Evolutionary conservation across 2,329 filamentous ascomycete genomes (phyloP).

Genomic region (Cercospora berteroae): DNA sequence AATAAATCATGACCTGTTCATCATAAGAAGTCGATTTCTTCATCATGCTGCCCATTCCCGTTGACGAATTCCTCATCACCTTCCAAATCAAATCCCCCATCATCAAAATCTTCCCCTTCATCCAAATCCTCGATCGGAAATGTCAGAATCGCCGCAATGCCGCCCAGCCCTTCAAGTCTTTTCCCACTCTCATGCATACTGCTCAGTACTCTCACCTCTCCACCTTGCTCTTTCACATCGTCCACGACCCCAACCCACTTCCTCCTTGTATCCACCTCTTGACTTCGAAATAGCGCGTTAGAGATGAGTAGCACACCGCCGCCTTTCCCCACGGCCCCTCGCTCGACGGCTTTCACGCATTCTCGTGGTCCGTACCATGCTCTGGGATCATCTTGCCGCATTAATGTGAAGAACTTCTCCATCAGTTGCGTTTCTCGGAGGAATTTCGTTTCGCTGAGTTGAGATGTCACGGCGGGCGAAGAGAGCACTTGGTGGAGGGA

Average conservation of each 20-base stretch:
- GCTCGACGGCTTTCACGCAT: slow-evolving; percentile 76
- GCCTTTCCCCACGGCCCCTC: slow-evolving; percentile 83
- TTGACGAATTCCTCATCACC: slow-evolving; percentile 16
- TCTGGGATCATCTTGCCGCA: slow-evolving; percentile 80
- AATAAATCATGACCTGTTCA: background rate
- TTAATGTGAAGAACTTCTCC: slow-evolving; percentile 74
- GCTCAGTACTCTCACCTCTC: slow-evolving; percentile 84
- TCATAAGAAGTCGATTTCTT: slow-evolving; percentile 28
- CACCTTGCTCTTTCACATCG: slow-evolving; percentile 77
- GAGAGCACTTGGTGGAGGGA: slow-evolving; percentile 83
- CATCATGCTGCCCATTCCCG: slow-evolving; percentile 19
- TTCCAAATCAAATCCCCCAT: slow-evolving; percentile 24
- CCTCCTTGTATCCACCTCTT: slow-evolving; percentile 72
- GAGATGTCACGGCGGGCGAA: slow-evolving; percentile 71
- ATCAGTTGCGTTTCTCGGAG: slow-evolving; percentile 78
- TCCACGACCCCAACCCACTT: slow-evolving; percentile 85
- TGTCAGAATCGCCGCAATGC: slow-evolving; percentile 85
- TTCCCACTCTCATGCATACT: slow-evolving; percentile 92
- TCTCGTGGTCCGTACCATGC: slow-evolving; percentile 88
- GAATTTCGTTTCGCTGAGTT: slow-evolving; percentile 84
- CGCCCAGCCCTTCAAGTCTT: slow-evolving; percentile 76
- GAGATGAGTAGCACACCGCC: slow-evolving; percentile 83
- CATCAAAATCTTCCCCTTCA: slow-evolving; percentile 42
- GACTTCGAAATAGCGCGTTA: slow-evolving; percentile 80
- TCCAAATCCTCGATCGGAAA: slow-evolving; percentile 87